Conservation (phyloP, 2,329 filamentous ascomycete species). For the Mycosphaerella sp. region DNA sequence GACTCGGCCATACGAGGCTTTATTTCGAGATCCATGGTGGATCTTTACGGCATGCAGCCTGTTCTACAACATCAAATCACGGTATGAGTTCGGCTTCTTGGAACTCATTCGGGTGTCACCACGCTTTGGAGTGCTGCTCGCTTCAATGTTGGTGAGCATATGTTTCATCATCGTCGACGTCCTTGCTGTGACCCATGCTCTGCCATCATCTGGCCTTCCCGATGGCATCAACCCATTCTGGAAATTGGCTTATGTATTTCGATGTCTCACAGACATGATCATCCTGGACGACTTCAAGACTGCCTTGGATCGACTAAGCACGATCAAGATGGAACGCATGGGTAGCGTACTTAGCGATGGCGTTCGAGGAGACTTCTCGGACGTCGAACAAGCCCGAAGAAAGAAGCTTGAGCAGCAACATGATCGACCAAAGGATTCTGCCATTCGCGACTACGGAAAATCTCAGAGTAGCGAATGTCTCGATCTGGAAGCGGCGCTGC, state of each 20-base stretch:
- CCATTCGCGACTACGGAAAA: constrained; percentile 3
- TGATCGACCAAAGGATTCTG: constrained; percentile 1
- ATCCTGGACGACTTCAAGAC: constrained; percentile 65
- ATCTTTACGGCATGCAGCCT: constrained; percentile 55
- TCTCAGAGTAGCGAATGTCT: constrained; percentile 17
- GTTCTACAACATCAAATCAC: constrained; percentile 57
- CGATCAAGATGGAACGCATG: constrained; percentile 39
- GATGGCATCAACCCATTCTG: constrained; percentile 62
- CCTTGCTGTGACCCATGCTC: constrained; percentile 48
- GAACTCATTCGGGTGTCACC: constrained; percentile 57
- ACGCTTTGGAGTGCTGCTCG: constrained; percentile 58
- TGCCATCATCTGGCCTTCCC: constrained; percentile 27
- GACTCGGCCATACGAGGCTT: constrained; percentile 54
- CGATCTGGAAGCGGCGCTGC: constrained; percentile 27
- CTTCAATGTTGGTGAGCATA: constrained; percentile 55
- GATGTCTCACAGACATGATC: constrained; percentile 61
- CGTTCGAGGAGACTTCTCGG: constrained; percentile 25
- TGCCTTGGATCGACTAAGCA: constrained; percentile 43
- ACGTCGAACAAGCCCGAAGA: constrained; percentile 23
- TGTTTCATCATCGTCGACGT: constrained; percentile 58
- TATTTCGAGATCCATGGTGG: constrained; percentile 64
- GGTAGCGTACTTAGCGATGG: constrained; percentile 27
- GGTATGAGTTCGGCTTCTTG: constrained; percentile 52
- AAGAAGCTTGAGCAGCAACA: constrained; percentile 19
- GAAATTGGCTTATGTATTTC: constrained; percentile 60